Percentiles rank a stretch among this genome's conserved stretches.
These are phyloP conservation scores for Tylopilus vinaceipallidus DNA, from an alignment of 768 basidiomycete genomes.

Conservation along the genomic window DNA sequence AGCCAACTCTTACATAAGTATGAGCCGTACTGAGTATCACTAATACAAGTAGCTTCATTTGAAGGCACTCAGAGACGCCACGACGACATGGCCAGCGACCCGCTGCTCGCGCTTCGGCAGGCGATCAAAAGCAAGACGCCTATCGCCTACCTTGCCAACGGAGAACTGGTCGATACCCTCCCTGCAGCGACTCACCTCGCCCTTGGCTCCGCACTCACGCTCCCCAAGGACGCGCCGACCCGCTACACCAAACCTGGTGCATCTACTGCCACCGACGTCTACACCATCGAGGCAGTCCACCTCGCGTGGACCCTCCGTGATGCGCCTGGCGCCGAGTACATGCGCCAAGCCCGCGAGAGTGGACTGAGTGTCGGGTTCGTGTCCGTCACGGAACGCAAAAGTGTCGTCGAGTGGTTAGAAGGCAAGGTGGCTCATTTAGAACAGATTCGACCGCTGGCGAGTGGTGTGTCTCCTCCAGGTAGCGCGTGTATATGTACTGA, in stretches of 20 bases:
- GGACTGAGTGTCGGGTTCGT: constrained; percentile 77
- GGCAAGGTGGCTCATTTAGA: constrained; percentile 40
- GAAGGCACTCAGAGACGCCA: no score
- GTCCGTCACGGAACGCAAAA: constrained; percentile 83
- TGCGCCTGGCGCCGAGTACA: constrained; percentile 78
- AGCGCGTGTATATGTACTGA: no score
- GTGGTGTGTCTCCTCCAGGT: constrained; percentile 12
- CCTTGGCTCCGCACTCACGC: constrained; percentile 46
- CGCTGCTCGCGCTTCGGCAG: constrained; percentile 56
- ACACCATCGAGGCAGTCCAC: constrained; percentile 77
- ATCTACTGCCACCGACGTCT: constrained; percentile 49
- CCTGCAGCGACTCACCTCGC: constrained; percentile 63
- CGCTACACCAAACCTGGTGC: constrained; percentile 70
- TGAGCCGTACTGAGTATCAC: no score
- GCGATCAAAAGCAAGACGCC: constrained; percentile 55
- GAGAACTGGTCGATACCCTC: constrained; percentile 45
- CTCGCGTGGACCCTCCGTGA: constrained; percentile 81
- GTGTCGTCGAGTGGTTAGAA: constrained; percentile 83
- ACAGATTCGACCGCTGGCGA: constrained; percentile 23
- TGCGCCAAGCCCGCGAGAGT: constrained; percentile 77
- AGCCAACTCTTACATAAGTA: no score
- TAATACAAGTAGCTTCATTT: no score
- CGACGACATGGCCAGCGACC: constrained; percentile 35
- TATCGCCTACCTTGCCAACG: constrained; percentile 45
- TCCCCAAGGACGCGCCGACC: constrained; percentile 77